These are phyloP conservation scores for Tagetes patula DNA, from an alignment of 129 eudicot genomes.

Conservation along the genomic window DNA sequence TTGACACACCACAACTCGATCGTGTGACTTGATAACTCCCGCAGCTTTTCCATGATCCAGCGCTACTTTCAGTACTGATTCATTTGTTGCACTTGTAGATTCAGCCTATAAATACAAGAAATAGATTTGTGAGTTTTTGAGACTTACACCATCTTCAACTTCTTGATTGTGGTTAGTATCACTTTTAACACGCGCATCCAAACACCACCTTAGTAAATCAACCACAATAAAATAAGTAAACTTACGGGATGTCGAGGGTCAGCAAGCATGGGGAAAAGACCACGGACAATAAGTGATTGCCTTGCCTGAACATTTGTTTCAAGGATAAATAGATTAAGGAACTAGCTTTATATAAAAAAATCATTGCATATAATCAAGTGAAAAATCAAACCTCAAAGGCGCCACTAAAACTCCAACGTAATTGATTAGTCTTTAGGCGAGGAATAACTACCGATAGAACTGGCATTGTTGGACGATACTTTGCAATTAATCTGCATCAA, in stretches of 20 bases:
- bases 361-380: background rate
- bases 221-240: slow-evolving; percentile 9
- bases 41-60: slow-evolving; percentile 78
- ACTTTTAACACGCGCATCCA: background rate
- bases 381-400: slow-evolving; percentile 60
- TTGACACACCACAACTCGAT: slow-evolving; percentile 82
- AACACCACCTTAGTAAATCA: background rate
- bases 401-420: slow-evolving; percentile 68
- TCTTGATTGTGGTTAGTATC: background rate
- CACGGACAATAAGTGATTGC: slow-evolving; percentile 89
- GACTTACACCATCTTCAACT: background rate
- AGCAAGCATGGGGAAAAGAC: slow-evolving; percentile 96
- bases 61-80: slow-evolving; percentile 76
- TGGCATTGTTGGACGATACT: slow-evolving; percentile 81
- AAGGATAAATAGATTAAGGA: background rate
- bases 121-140: background rate
- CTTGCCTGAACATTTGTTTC: slow-evolving; percentile 60
- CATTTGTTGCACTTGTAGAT: slow-evolving; percentile 66
- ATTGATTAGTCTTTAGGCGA: slow-evolving; percentile 58
- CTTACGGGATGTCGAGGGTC: slow-evolving; percentile 98
- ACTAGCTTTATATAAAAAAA: background rate
- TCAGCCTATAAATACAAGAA: slow-evolving; percentile 57
- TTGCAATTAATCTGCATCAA: slow-evolving; percentile 61
- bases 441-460: slow-evolving; percentile 75
- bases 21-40: slow-evolving; percentile 78